A percentile compares a stretch with the other conserved stretches of the same genome.
Evolutionary conservation across 1,139 yeast genomes (phyloP).

Genomic region (Sugiyamaella japonica): DNA sequence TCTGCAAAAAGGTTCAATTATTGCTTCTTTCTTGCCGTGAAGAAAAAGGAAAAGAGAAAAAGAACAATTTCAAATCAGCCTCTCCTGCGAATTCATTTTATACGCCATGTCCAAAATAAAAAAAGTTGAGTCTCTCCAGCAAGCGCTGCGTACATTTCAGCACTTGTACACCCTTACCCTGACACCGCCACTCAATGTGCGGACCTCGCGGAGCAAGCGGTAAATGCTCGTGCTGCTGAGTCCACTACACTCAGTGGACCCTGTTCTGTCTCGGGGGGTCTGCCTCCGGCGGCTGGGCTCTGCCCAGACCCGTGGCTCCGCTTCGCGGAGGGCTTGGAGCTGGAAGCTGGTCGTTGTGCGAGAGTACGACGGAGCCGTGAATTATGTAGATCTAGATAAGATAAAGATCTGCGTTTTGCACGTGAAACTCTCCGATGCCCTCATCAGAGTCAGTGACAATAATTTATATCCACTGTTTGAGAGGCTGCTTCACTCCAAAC

Average conservation of each 20-base stretch:
- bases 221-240: not conserved
- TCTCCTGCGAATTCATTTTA: conserved; percentile 3
- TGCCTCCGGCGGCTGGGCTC: conserved; percentile 1
- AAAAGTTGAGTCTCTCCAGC: not conserved
- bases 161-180: conserved; percentile 1
- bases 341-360: no score
- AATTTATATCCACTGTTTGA: no score
- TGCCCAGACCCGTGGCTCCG: conserved; percentile 4
- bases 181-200: conserved; percentile 1
- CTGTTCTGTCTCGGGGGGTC: no score
- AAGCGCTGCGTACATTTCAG: conserved; percentile 4
- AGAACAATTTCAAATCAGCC: not conserved
- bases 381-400: no score
- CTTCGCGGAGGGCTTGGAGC: conserved; percentile 1
- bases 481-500: no score
- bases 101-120: conserved; percentile 1
- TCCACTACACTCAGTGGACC: no score
- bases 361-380: no score
- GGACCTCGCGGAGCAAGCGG: conserved; percentile 4
- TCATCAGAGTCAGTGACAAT: no score
- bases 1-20: conserved; percentile 35
- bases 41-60: conserved; percentile 20
- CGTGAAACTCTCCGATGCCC: no score
- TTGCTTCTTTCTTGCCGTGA: conserved; percentile 34
- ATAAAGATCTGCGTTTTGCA: no score